A percentile compares a stretch with the other conserved stretches of the same genome.
Evolutionary conservation across 805 yeast genomes (phyloP).

Genomic region (Yamadazyma endophytica): DNA sequence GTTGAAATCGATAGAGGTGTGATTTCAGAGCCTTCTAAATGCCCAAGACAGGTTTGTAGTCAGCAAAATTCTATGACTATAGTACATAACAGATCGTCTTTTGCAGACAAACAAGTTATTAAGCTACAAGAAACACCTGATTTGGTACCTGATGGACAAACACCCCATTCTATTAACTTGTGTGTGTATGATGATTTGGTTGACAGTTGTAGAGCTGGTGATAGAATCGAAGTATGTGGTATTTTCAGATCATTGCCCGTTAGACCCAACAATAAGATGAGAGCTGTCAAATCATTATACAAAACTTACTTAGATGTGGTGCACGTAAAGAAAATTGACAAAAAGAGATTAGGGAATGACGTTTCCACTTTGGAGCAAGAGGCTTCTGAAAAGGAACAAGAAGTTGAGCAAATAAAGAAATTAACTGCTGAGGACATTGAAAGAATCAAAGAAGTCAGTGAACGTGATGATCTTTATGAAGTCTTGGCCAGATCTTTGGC

Average conservation of each 20-base stretch:
- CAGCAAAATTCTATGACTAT: conserved; percentile 84
- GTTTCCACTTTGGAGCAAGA: conserved; percentile 52
- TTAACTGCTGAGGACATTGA: conserved; percentile 67
- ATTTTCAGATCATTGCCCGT: conserved; percentile 91
- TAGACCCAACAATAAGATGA: conserved; percentile 76
- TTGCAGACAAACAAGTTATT: conserved; percentile 93
- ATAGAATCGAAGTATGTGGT: conserved; percentile 92
- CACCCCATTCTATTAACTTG: conserved; percentile 92
- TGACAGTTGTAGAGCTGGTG: conserved; percentile 94
- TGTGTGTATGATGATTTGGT: conserved; percentile 96
- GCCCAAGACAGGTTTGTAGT: conserved; percentile 86
- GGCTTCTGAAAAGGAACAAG: conserved; percentile 60
- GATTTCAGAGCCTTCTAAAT: conserved; percentile 86
- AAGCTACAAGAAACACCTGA: conserved; percentile 96
- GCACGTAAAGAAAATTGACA: conserved; percentile 83
- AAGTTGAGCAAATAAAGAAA: conserved; percentile 71
- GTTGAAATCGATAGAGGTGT: conserved; percentile 94
- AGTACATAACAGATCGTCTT: conserved; percentile 86
- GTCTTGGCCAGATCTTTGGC: conserved; percentile 86
- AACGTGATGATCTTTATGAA: conserved; percentile 79
- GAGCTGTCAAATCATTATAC: conserved; percentile 78
- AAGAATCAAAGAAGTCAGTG: conserved; percentile 56
- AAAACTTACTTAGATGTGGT: conserved; percentile 94
- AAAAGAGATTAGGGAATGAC: conserved; percentile 77
- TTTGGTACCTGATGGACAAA: conserved; percentile 95